Evolutionary conservation across 805 yeast genomes (phyloP), one percentile per base, ranked within the genome.

Genomic region (Saccharomyces mikatae): DNA sequence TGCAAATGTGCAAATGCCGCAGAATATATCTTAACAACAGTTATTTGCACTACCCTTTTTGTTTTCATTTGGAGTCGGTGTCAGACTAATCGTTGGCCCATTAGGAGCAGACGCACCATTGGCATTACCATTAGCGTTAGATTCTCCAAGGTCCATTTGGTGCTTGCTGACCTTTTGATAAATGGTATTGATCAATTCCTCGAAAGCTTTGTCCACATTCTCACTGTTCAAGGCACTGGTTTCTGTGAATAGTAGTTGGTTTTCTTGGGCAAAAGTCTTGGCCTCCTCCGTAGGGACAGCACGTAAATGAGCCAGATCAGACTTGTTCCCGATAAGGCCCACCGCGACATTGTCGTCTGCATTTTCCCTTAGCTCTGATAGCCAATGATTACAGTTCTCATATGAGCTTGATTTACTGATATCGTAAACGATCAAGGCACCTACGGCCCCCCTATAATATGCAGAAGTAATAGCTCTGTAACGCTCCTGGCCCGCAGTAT

Each of bases 211-310:
- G 69, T 94, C 98, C 55, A 94, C 99, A 70, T 94, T 94, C 67
- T 92, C 95, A 48, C 96, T 86, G 62, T 89, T 89, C 59, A 94
- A 79, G 26, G 98, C 99, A 58, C 95, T 86, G 13, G 98, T 95
- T 76, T 94, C 99, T 49, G 97, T 92, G 71, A 94, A 94, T 65
- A 94, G 76, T 64, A 94, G 78, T 70, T 82, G 88, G 75, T 94
- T 91, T 72, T 94, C 97, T 56, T 87, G 82, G 44, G 97, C 96
- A 75, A 91, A 91, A 67, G 86, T 87, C 73, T 86, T 87, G 56
- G 98, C 98, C 74, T 94, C 99, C 55, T 94, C 98, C 31, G 97
- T 91, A 56, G 98, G 96, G 24, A 94, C 96, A 0, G 97, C 97
- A 66, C 99, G 83, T 68, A 90, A 77, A 72, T 92, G 97, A 61